Base-by-base conservation (phyloP, 495 filamentous ascomycete species). In the Penicillium cataractarum region DNA sequence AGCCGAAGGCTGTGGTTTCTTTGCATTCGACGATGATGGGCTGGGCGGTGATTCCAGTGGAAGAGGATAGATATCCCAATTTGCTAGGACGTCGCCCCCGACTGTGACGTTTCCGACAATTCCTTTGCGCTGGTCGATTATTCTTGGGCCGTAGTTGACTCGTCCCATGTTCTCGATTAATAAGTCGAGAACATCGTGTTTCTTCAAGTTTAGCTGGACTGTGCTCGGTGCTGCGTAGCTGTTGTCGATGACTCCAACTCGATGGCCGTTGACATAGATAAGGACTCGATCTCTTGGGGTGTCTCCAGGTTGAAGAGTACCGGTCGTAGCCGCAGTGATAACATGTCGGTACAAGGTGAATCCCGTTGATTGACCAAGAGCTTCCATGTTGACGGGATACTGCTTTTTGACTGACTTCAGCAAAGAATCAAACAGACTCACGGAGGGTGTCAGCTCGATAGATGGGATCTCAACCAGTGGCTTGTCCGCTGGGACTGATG, bases 121-220 rank as follows among this genome's bases (percentile, higher is more conserved):
- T 4, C 80, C 80, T 51, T 82, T 82, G 37, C 72, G 76, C 40
- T 73, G 79, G 27, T 83, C 80, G 21, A 71, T 62, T 17, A 78
- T 75, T 26, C 70, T 65, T 0, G 73, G 71, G 54, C 73, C 78
- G 64, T 78, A 83, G 55, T 81, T 78, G 2, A 81, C 76, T 7
- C 79, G 68, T 0, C 80, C 80, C 19, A 81, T 69, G 29, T 83
- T 83, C 64, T 83, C 80, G 2, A 82, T 71, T 10, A 83, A 63
- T 0, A 83, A 63, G 44, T 77, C 70, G 13, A 83, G 48, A 10
- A 65, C 69, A 61, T 81, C 78, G n/a, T 71, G 69, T 10, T 70
- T 62, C 15, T 71, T 63, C 19, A 83, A 49, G 0, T 63, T 53
- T 4, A 83, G 42, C 0, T 39, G 66, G 9, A 82, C 74, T 2